Evolutionary conservation across 2,329 filamentous ascomycete species (phyloP), one percentile per base, ranked within the genome.

Genomic region (Zymoseptoria pseudotritici): DNA sequence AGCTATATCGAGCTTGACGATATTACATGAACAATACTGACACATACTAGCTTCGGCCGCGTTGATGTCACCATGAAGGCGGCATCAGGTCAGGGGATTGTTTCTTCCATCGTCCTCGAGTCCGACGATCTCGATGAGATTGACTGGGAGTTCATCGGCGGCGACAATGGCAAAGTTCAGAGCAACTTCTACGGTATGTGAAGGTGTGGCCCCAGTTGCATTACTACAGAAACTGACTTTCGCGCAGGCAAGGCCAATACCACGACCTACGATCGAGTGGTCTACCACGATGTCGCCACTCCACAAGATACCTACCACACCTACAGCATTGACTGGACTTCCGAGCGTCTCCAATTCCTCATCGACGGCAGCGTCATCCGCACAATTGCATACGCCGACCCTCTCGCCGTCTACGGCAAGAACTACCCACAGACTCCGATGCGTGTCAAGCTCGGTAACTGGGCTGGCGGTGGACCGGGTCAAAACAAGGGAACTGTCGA

Each of bases 61-160:
- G 86, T 90, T 58, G 90, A 93, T 74, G 82, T 93, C 58, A 80
- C 82, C 66, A 82, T 94, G 79, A 90, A 90, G 78, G 88, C 88
- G 4, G 85, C 91, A 0, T 76, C 79, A 0, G 91, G 91, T 21
- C 78, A 77, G 7, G 91, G 91, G 54, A 86, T 96, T 63, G 83
- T 96, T 66, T 91, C 86, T 70, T 82, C 88, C 65, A 86, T 95
- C 71, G 92, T 96, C 70, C 82, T 92, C 73, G 81, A 93, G 67
- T 92, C 88, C 58, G 87, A 93, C 65, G 86, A 90, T 67, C 81
- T 93, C 9, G 91, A 95, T 72, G 90, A 95, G 76, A 86, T 96
- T 49, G 91, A 96, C 71, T 94, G 89, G 84, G 89, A 93, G 72
- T 89, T 89, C 71, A 79, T 90, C 56, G 89, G 89, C 53, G 81